These are phyloP conservation scores for Sungouiella thailandica DNA, from an alignment of 805 yeast genomes.

Conservation along the genomic window DNA sequence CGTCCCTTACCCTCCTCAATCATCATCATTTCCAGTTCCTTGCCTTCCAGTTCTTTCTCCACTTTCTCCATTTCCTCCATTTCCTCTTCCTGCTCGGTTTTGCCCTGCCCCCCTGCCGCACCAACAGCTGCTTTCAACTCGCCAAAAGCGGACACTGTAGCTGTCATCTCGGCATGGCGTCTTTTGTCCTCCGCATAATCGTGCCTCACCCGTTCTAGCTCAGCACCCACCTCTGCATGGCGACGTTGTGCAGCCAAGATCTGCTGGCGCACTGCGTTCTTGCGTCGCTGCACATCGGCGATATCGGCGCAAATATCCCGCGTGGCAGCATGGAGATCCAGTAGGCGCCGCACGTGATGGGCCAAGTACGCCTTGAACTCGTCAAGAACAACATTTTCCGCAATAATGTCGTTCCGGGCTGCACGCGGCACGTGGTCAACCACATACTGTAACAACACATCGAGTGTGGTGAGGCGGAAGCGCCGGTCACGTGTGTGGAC, in stretches of 20 bases:
- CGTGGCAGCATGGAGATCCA: conserved; percentile 32
- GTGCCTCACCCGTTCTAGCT: conserved; percentile 24
- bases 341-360: conserved; percentile 24
- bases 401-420: conserved; percentile 11
- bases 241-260: conserved; percentile 26
- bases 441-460: conserved; percentile 32
- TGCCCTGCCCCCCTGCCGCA: too few relatives aligned
- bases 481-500: conserved; percentile 22
- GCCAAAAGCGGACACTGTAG: conserved; percentile 7
- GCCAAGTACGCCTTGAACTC: conserved; percentile 28
- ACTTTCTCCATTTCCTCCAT: too few relatives aligned
- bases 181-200: conserved; percentile 14
- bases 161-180: conserved; percentile 14
- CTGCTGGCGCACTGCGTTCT: conserved; percentile 25
- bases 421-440: conserved; percentile 22
- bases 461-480: conserved; percentile 28
- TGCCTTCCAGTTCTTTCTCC: too few relatives aligned
- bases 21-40: too few relatives aligned
- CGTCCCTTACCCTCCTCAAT: too few relatives aligned
- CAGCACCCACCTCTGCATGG: conserved; percentile 29
- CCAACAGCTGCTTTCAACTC: conserved; percentile 6
- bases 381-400: conserved; percentile 21
- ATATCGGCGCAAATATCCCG: conserved; percentile 28
- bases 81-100: too few relatives aligned
- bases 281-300: conserved; percentile 23